phyloP scores from a whole-genome alignment of 1,284 basidiomycete genomes.

The Cutaneotrichosporon sp. region DNA sequence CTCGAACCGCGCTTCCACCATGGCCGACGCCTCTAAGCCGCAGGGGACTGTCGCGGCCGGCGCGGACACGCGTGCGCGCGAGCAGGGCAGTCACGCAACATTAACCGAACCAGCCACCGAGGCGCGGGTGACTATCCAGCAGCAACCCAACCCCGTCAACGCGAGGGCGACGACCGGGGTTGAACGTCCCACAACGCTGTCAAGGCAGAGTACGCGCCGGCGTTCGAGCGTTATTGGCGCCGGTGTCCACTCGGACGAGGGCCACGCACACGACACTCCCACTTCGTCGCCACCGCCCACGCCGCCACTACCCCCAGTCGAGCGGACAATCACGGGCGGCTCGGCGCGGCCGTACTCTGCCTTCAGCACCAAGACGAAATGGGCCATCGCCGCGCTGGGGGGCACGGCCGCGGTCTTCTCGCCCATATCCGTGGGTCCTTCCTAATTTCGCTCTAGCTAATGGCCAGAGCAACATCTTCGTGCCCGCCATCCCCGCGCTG shows the following conservation, averaged over 20 bases:
- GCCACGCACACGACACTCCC: not conserved
- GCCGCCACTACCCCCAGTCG: not conserved
- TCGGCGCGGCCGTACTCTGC: slow-evolving; percentile 32
- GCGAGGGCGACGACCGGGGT: no score
- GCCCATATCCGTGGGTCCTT: slow-evolving; percentile 18
- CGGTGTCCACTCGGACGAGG: not conserved
- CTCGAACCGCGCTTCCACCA: no score
- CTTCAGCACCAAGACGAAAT: slow-evolving; percentile 30
- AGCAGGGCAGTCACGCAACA: no score
- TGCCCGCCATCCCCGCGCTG: slow-evolving; percentile 28
- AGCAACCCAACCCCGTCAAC: no score
- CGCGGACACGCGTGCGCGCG: no score
- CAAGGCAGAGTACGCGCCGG: not conserved
- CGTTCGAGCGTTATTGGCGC: not conserved
- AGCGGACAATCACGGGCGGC: slow-evolving; percentile 11
- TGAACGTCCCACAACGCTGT: not conserved
- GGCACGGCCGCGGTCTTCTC: slow-evolving; percentile 33
- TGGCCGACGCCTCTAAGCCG: no score
- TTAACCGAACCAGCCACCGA: no score
- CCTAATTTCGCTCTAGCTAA: not conserved
- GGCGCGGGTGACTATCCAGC: no score
- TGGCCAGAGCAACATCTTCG: slow-evolving; percentile 16
- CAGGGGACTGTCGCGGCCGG: no score
- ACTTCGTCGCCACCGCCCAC: not conserved
- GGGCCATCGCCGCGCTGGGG: slow-evolving; percentile 27